Base-by-base conservation (phyloP, 1,284 basidiomycete species). In the Ceratobasidium sp. region DNA sequence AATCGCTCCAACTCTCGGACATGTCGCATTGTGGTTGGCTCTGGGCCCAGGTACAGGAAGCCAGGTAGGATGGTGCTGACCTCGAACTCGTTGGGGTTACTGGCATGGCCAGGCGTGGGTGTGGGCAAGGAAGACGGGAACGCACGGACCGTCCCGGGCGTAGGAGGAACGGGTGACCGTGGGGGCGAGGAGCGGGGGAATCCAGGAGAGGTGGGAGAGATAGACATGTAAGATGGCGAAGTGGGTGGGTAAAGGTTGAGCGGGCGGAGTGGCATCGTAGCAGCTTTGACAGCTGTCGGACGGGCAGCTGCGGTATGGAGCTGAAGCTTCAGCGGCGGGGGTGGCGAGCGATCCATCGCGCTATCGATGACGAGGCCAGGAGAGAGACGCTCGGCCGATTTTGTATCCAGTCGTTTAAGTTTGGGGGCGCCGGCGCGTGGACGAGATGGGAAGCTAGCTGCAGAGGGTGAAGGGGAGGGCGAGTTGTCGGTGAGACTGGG, bases 11-110 rank as follows among this genome's bases (percentile, higher is more conserved):
- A 84, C 81, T 91, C 88, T 19, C 88, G 84, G 11, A 95, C 91
- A 79, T 98, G 93, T 75, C 89, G 88, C 63, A 85, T 83, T 3
- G 85, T 83, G 0, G 90, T 89, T n/a, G 94, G 86, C 81, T 98
- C 95, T 0, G 96, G 93, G 0, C 96, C 96, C 19, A 98, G 87
- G 81, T 89, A 98, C 24, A 98, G 85, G 82, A 97, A 97, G 74
- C 89, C 88, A 0, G 96, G 95, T 0, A 98, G 85, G 76, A 98
- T 98, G 13, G 90, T 93, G 14, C 94, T 95, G 27, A 96, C 88
- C 24, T 86, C 84, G 79, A 97, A 96, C 1, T 84, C 81, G 5
- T 88, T 88, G 76, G 88, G 84, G 9, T 13, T 11, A 27, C 87
- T 85, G 46, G 86, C 85, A 76, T 87, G 88, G 0, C 86, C 86